These are phyloP conservation scores for Cladosporium phlei DNA, from an alignment of 2,329 filamentous ascomycete species.

Conservation along the genomic window DNA sequence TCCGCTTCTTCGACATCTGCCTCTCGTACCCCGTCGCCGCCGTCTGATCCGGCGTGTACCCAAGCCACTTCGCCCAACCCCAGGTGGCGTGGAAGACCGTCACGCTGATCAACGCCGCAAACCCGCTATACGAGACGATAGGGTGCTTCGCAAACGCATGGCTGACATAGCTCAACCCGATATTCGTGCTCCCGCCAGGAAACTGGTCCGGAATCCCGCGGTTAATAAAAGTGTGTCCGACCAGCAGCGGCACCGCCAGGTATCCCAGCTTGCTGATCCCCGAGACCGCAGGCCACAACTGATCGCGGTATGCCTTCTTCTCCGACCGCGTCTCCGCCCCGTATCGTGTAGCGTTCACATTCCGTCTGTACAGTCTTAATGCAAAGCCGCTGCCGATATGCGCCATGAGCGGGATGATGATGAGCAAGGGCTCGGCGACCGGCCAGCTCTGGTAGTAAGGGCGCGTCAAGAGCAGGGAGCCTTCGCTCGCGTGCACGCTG, in stretches of 20 bases:
- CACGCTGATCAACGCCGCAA: slow-evolving; percentile 60
- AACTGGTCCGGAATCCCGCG: slow-evolving; percentile 68
- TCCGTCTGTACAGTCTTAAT: slow-evolving; percentile 68
- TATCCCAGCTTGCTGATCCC: slow-evolving; percentile 71
- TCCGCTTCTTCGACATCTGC: slow-evolving; percentile 54
- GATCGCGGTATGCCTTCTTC: slow-evolving; percentile 34
- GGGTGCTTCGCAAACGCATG: slow-evolving; percentile 78
- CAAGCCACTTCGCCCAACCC: slow-evolving; percentile 80
- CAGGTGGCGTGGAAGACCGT: slow-evolving; percentile 76
- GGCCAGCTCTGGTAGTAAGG: slow-evolving; percentile 85
- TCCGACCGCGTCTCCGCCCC: slow-evolving; percentile 60
- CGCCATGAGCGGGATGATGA: slow-evolving; percentile 67
- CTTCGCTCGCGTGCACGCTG: slow-evolving; percentile 70
- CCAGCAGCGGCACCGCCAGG: slow-evolving; percentile 58
- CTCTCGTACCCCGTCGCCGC: slow-evolving; percentile 46
- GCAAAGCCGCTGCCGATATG: slow-evolving; percentile 75
- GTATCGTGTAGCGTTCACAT: slow-evolving; percentile 68
- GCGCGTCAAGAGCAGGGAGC: slow-evolving; percentile 82
- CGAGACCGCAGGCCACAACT: slow-evolving; percentile 65
- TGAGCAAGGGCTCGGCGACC: slow-evolving; percentile 67
- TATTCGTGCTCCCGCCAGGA: slow-evolving; percentile 80
- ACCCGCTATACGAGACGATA: slow-evolving; percentile 61
- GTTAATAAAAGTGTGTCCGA: slow-evolving; percentile 70
- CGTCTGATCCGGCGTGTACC: slow-evolving; percentile 55
- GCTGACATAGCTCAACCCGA: slow-evolving; percentile 75